Evolutionary conservation across 768 basidiomycete species (phyloP), one percentile per base, ranked within the genome.

Genomic region (Suillus hirtellus): DNA sequence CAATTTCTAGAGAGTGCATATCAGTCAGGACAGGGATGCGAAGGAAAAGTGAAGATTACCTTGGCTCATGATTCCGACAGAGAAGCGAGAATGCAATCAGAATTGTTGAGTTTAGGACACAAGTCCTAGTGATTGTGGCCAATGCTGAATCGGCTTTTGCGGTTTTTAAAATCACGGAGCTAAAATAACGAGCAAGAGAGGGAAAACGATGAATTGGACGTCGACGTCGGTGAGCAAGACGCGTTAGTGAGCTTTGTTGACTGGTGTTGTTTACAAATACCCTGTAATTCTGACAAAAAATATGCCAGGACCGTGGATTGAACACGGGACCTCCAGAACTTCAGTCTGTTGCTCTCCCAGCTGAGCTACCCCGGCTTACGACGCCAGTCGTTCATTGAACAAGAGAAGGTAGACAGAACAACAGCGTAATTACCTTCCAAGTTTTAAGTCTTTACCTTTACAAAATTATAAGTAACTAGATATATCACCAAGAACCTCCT

Each of bases 261-360:
- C 34, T 17, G 50, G 50, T 75, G 67, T 74, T 69, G 68, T 59
- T 50, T 47, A 49, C 42, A 37, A 52, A 53, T 38, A 21, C 27
- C 35, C 2, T 60, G 19, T 24, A 46, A 56, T 4, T 15, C 9
- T 11, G 10, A 58, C 9, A 27, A 64, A 73, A 72, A 64, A 0
- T 49, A 70, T 82, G 82, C 81, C 81, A 81, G 72, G 77, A 82
- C 81, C 78, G 79, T 80, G 82, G 81, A 79, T 82, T 77, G 81
- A 83, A 82, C 81, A 80, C 78, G 78, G 79, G 81, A 83, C 82
- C 81, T 83, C 76, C 76, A 82, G 79, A 82, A 34, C 24, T 86
- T 86, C 85, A 86, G 85, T 86, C 85, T 86, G 81, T 82, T 85
- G 85, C 85, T 86, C 85, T 86, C 85, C 85, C 85, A 86, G 80